Conservation (phyloP, 306 rosid genomes). For the Cucumis cinereus region DNA sequence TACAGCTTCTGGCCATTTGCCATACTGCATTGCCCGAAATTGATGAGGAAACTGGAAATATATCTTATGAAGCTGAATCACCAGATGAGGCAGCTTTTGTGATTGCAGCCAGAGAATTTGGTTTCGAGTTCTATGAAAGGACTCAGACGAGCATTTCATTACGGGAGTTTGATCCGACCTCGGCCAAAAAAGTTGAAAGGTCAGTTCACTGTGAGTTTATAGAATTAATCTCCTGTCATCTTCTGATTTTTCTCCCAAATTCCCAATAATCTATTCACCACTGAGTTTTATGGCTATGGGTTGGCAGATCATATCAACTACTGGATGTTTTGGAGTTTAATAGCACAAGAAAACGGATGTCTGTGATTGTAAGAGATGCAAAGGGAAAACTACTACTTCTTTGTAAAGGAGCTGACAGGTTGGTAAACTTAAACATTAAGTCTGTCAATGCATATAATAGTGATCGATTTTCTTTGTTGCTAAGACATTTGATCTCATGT, state of each 20-base stretch:
- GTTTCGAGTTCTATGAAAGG: conserved; percentile 82
- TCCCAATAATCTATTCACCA: neutral
- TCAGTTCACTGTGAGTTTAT: conserved; percentile 12
- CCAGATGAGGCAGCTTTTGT: conserved; percentile 99
- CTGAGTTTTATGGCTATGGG: neutral
- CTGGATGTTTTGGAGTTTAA: conserved; percentile 70
- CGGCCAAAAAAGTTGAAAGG: conserved; percentile 39
- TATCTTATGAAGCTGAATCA: conserved; percentile 95
- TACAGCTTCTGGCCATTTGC: conserved; percentile 63
- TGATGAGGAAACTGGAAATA: conserved; percentile 63
- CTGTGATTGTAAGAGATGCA: conserved; percentile 59
- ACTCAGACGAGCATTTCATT: conserved; percentile 50
- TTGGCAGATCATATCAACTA: conserved; percentile 60
- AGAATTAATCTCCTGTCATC: neutral
- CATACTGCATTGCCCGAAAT: conserved; percentile 92
- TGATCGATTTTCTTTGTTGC: neutral
- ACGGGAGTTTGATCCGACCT: conserved; percentile 44
- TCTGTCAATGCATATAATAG: neutral
- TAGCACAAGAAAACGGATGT: conserved; percentile 94
- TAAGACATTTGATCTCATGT: neutral
- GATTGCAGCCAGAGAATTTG: conserved; percentile 91
- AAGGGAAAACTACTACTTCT: conserved; percentile 62
- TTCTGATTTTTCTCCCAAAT: neutral
- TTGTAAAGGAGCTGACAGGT: conserved; percentile 98
- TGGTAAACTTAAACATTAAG: conserved; percentile 17